Conservation (phyloP, 1,284 basidiomycete species). For the Puccinia polysora region DNA sequence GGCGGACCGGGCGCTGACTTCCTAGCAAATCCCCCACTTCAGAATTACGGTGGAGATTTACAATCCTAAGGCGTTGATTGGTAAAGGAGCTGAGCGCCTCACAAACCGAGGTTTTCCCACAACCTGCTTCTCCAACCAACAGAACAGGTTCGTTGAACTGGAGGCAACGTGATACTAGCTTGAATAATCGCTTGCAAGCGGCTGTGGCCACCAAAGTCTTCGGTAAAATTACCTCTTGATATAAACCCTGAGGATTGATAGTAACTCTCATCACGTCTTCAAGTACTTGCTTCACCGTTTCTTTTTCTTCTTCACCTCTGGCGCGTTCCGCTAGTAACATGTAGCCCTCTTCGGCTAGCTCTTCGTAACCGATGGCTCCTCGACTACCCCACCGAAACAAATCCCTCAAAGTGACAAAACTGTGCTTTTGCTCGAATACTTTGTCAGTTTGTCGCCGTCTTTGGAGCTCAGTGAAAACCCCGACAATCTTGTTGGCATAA, state of each 20-base stretch:
- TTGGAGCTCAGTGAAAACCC: conserved; percentile 88
- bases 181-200: conserved; percentile 85
- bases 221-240: conserved; percentile 49
- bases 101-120: conserved; percentile 95
- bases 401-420: conserved; percentile 93
- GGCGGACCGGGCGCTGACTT: conserved; percentile 85
- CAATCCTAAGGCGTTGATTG: conserved; percentile 63
- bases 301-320: conserved; percentile 76
- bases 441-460: conserved; percentile 81
- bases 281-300: conserved; percentile 83
- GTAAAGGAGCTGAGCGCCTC: conserved; percentile 75
- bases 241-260: conserved; percentile 60
- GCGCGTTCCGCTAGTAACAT: conserved; percentile 94
- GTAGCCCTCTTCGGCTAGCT: conserved; percentile 92
- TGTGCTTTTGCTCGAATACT: conserved; percentile 95
- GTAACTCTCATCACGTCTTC: conserved; percentile 83
- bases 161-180: conserved; percentile 74
- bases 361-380: conserved; percentile 76
- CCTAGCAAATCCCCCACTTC: conserved; percentile 97
- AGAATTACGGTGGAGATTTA: conserved; percentile 99
- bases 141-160: conserved; percentile 90
- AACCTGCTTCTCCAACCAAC: conserved; percentile 96
- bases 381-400: conserved; percentile 95
- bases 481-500: conserved; percentile 83
- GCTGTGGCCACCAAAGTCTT: conserved; percentile 75